These are phyloP conservation scores for Cornus florida DNA, from an alignment of 148 eudicot genomes.

Conservation along the genomic window DNA sequence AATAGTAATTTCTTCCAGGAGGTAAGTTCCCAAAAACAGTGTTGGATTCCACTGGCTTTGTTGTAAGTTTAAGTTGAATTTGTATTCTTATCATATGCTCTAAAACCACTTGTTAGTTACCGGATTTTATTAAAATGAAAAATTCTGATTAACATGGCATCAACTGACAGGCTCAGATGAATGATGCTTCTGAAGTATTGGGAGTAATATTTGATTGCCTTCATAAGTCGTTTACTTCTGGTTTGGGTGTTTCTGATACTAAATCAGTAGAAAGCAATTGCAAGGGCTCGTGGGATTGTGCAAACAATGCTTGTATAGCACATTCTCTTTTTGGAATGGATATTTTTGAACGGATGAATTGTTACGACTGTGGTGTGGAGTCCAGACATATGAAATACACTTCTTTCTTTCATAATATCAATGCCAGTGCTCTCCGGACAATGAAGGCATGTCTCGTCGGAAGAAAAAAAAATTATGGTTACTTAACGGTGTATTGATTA, in stretches of 20 bases:
- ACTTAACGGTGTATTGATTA: constrained; percentile 1
- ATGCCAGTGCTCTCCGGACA: constrained; percentile 93
- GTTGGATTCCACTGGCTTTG: background rate
- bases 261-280: constrained; percentile 56
- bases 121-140: background rate
- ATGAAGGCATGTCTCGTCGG: constrained; percentile 67
- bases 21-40: constrained; percentile 34
- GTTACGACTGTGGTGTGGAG: constrained; percentile 74
- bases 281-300: constrained; percentile 78
- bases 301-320: constrained; percentile 68
- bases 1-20: constrained; percentile 93
- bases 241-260: constrained; percentile 44
- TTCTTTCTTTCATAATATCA: constrained; percentile 84
- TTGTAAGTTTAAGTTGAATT: background rate
- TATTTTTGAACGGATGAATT: constrained; percentile 79
- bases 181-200: constrained; percentile 97
- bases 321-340: constrained; percentile 91
- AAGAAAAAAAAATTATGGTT: background rate
- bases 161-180: constrained; percentile 80
- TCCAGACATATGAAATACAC: constrained; percentile 88
- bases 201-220: constrained; percentile 84
- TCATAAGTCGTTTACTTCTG: constrained; percentile 65
- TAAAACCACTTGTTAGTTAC: background rate
- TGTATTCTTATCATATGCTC: background rate
- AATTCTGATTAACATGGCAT: constrained; percentile 1